phyloP scores from a whole-genome alignment of 2,329 filamentous ascomycete genomes.

The Penicillium sp. region DNA sequence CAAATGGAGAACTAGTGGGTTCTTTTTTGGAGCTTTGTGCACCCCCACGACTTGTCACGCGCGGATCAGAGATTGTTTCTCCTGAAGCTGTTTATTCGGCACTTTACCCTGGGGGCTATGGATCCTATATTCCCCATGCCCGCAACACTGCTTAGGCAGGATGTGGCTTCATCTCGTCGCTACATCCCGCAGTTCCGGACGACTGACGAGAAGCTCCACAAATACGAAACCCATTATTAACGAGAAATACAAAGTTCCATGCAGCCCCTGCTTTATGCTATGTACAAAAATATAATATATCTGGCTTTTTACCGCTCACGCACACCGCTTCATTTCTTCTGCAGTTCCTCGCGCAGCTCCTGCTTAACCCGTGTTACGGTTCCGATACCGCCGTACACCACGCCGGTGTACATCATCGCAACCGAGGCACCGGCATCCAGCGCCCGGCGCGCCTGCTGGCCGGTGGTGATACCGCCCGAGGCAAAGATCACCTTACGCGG shows the following conservation, averaged over 20 bases:
- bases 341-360: conserved; percentile 42
- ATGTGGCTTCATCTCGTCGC: not conserved
- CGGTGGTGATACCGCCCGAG: conserved; percentile 86
- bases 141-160: conserved; percentile 11
- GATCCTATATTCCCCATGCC: not conserved
- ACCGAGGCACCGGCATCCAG: conserved; percentile 85
- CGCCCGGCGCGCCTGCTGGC: conserved; percentile 73
- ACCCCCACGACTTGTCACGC: not conserved
- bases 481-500: conserved; percentile 80
- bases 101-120: not conserved
- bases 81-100: not conserved
- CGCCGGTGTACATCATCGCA: conserved; percentile 83
- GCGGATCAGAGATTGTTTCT: not conserved
- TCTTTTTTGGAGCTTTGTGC: not conserved
- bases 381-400: conserved; percentile 61
- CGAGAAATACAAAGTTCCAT: not conserved
- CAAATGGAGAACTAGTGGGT: not conserved
- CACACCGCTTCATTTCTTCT: conserved; percentile 24
- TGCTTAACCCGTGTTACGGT: conserved; percentile 53
- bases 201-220: not conserved
- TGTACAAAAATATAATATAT: conserved; percentile 19
- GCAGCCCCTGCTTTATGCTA: conserved; percentile 15
- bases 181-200: not conserved
- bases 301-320: conserved; percentile 2
- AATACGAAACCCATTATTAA: not conserved